These are phyloP conservation scores for Gymnopilus dilepis DNA, from an alignment of 768 basidiomycete species.

Conservation along the genomic window DNA sequence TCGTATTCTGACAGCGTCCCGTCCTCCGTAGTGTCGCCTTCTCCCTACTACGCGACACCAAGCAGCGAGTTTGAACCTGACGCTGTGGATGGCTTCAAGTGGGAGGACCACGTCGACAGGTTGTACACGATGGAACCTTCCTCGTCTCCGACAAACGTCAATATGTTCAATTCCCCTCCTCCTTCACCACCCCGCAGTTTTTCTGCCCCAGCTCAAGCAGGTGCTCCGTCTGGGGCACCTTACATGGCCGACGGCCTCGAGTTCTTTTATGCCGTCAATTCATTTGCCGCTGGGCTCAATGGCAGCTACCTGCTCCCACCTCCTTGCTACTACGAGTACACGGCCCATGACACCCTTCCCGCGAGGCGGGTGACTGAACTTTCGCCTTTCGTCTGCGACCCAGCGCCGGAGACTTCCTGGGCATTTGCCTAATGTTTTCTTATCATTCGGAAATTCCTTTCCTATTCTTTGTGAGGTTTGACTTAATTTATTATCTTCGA, in stretches of 20 bases:
- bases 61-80: slow-evolving; percentile 2
- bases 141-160: slow-evolving; percentile 4
- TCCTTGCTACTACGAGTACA: background rate
- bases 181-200: slow-evolving; percentile 1
- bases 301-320: background rate
- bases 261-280: background rate
- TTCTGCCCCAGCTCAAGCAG: background rate
- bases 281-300: no score
- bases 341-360: background rate
- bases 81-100: background rate
- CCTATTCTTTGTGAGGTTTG: background rate
- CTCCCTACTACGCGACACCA: background rate
- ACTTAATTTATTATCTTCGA: background rate
- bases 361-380: background rate
- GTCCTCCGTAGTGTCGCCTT: slow-evolving; percentile 6
- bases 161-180: slow-evolving; percentile 11
- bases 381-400: slow-evolving; percentile 6
- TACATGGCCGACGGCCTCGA: background rate
- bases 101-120: background rate
- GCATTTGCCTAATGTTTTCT: slow-evolving; percentile 7
- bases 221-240: background rate
- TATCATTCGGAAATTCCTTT: background rate
- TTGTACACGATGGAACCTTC: slow-evolving; percentile 15
- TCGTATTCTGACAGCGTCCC: slow-evolving; percentile 1
- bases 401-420: slow-evolving; percentile 15